Base-by-base conservation (phyloP, 2,329 filamentous ascomycete genomes). In the Aspergillus candidus region DNA sequence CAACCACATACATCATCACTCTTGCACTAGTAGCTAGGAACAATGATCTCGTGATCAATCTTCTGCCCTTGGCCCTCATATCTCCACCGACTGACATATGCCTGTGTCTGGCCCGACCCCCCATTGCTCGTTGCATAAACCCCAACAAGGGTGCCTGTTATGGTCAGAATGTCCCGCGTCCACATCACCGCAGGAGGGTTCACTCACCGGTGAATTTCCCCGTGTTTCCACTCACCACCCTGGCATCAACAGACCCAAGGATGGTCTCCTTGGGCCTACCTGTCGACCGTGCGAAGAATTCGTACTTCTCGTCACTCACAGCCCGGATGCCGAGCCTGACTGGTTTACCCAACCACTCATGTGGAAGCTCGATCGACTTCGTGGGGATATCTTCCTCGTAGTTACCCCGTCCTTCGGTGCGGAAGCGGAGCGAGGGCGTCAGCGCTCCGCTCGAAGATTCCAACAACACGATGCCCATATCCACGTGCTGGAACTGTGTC, bases 41-140 rank as follows among this genome's bases (percentile, higher is more conserved):
- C 27, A 15, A 30, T 17, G 11, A 32, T 8, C 29, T 10, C 14
- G 11, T 18, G 18, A n/a, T 36, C 35, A 38, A 15, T 27, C 38
- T 14, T 37, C 44, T 33, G 22, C 22, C 22, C 22, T 27, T 27
- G 22, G 10, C 17, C 33, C 18, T 17, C 13, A 31, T 46, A 46
- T 27, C 35, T 41, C 39, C 39, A 46, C 8, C 35, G 32, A 31
- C 38, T 46, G 17, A 46, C 31, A 37, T 33, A 46, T 1, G 43
- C 43, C 7, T 40, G 27, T 1, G 38, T 38, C 8, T 15, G 32
- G 14, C 38, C 30, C 11, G 17, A 17, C 30, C 34, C 33, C 14
- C 34, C 39, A 12, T 45, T 45, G 11, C 32, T 40, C 10, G 42
- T 44, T 6, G 32, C 38, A 36, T 44, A 44, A 3, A 35, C 37